phyloP scores from a whole-genome alignment of 2,329 filamentous ascomycete species.

The Monilinia fructicola region DNA sequence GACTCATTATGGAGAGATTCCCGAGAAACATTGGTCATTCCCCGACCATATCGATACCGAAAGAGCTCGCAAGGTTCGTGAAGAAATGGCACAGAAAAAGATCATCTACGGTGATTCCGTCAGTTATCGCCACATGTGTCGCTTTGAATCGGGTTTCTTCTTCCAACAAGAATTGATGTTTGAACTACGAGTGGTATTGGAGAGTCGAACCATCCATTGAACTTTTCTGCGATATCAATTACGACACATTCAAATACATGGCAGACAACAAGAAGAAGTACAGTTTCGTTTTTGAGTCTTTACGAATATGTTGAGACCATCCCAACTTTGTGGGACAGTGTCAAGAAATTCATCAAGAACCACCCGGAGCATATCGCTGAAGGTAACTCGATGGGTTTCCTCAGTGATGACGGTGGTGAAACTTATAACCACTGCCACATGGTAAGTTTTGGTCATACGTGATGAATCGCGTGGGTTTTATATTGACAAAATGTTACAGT shows the following conservation, averaged over 20 bases:
- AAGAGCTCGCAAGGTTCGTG: conserved; percentile 82
- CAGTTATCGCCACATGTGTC: conserved; percentile 99
- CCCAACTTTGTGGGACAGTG: conserved; percentile 90
- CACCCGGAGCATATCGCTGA: conserved; percentile 84
- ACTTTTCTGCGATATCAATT: conserved; percentile 92
- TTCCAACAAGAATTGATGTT: conserved; percentile 90
- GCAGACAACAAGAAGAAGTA: conserved; percentile 97
- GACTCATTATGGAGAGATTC: conserved; percentile 86
- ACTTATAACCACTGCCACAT: conserved; percentile 98
- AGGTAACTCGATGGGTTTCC: conserved; percentile 84
- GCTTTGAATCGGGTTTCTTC: conserved; percentile 98
- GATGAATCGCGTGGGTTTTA: background rate
- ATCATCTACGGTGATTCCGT: conserved; percentile 98
- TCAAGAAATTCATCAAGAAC: conserved; percentile 89
- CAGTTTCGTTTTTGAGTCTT: conserved; percentile 86
- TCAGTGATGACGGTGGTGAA: conserved; percentile 88
- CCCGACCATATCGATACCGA: conserved; percentile 94
- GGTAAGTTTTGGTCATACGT: conserved; percentile 53
- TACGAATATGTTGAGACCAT: conserved; percentile 97
- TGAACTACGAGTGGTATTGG: conserved; percentile 99
- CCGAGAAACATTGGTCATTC: conserved; percentile 94
- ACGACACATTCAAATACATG: conserved; percentile 97
- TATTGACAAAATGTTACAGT: conserved; percentile 51
- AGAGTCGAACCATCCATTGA: conserved; percentile 96
- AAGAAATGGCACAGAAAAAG: conserved; percentile 91